Evolutionary conservation across 441 rosid species (phyloP).

Genomic region (Erodium texanum): DNA sequence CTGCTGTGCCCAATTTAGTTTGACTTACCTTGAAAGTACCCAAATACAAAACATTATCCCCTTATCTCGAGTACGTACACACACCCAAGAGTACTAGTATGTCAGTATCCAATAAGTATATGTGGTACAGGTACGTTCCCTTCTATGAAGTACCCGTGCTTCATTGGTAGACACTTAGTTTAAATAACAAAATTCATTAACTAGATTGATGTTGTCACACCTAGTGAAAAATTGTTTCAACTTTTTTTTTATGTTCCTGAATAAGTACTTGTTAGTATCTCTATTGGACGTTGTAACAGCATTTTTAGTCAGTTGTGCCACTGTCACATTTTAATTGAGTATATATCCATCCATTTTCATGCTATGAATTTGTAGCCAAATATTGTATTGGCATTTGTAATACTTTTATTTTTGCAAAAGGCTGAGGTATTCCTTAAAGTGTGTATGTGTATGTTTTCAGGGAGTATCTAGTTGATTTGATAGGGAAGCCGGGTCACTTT

Average conservation of each 20-base stretch:
- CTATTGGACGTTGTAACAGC: neutral
- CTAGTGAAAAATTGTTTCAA: neutral
- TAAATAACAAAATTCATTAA: neutral
- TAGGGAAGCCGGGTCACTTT: conserved; percentile 80
- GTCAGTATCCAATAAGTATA: too few relatives aligned
- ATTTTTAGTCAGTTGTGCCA: neutral
- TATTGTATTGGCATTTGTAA: neutral
- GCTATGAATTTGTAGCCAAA: neutral
- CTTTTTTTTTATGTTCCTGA: conserved; percentile 10
- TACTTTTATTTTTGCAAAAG: neutral
- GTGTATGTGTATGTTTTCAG: conserved; percentile 39
- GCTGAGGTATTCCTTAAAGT: neutral
- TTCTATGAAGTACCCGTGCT: neutral
- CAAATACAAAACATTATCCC: too few relatives aligned
- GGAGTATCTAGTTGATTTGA: conserved; percentile 90
- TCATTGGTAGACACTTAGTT: neutral
- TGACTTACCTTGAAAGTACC: too few relatives aligned
- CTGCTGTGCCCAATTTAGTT: too few relatives aligned
- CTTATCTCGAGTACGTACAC: too few relatives aligned
- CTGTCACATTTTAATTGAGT: neutral
- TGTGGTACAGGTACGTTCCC: too few relatives aligned
- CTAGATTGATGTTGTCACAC: neutral
- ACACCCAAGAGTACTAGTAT: too few relatives aligned
- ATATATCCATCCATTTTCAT: neutral
- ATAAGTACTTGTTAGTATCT: neutral